These are phyloP conservation scores for Fusarium cicatricum DNA, from an alignment of 2,329 filamentous ascomycete genomes.

Conservation along the genomic window DNA sequence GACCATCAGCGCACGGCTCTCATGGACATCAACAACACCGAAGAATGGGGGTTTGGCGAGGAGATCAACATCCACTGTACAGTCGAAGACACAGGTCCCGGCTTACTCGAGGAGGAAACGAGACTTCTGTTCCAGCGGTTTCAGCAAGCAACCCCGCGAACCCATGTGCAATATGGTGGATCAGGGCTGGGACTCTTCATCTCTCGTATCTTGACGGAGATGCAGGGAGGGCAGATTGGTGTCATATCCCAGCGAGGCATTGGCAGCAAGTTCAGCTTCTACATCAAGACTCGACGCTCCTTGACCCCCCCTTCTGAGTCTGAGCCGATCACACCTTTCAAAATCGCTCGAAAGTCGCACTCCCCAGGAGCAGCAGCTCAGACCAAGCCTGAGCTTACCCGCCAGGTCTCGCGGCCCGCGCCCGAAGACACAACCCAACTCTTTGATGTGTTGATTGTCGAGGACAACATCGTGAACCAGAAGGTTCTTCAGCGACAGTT, in stretches of 20 bases:
- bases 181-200: slow-evolving; percentile 79
- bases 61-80: slow-evolving; percentile 77
- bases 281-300: slow-evolving; percentile 72
- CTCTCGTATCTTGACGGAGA: slow-evolving; percentile 75
- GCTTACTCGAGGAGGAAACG: slow-evolving; percentile 69
- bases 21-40: slow-evolving; percentile 58
- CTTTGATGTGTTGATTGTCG: slow-evolving; percentile 69
- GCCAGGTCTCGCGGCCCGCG: slow-evolving; percentile 19
- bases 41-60: slow-evolving; percentile 77
- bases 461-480: slow-evolving; percentile 74
- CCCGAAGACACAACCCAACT: slow-evolving; percentile 41
- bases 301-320: slow-evolving; percentile 49
- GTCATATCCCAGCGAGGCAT: slow-evolving; percentile 72
- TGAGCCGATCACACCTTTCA: slow-evolving; percentile 49
- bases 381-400: slow-evolving; percentile 28
- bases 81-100: slow-evolving; percentile 76
- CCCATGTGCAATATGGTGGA: slow-evolving; percentile 76
- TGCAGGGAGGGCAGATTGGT: slow-evolving; percentile 81
- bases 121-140: slow-evolving; percentile 74
- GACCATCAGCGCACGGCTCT: slow-evolving; percentile 46
- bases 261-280: slow-evolving; percentile 81
- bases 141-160: slow-evolving; percentile 72
- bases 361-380: slow-evolving; percentile 18
- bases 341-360: slow-evolving; percentile 45
- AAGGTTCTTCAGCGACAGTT: slow-evolving; percentile 69